Conservation (phyloP, 495 filamentous ascomycete genomes). For the Aspergillus asperescens region DNA sequence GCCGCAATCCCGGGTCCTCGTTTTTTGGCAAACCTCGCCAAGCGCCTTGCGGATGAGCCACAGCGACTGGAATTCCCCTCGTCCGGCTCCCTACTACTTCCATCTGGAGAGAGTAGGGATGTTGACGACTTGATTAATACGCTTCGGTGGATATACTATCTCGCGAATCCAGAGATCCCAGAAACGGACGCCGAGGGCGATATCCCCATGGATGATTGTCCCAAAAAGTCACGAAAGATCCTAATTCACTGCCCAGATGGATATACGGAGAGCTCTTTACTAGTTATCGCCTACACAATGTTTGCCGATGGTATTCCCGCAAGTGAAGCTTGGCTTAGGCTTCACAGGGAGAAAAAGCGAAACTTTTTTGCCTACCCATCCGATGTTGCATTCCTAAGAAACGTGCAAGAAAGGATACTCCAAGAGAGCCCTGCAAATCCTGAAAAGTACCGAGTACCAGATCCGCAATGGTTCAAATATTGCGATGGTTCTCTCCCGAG, state of each 20-base stretch:
- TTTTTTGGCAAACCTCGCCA: slow-evolving; percentile 53
- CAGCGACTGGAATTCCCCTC: slow-evolving; percentile 81
- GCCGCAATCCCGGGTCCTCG: slow-evolving; percentile 58
- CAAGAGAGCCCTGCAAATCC: slow-evolving; percentile 43
- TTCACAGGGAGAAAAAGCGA: slow-evolving; percentile 74
- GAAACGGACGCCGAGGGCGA: slow-evolving; percentile 56
- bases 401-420: slow-evolving; percentile 68
- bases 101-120: slow-evolving; percentile 71
- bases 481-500: slow-evolving; percentile 91
- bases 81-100: slow-evolving; percentile 80
- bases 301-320: slow-evolving; percentile 77
- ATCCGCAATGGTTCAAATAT: slow-evolving; percentile 73
- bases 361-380: slow-evolving; percentile 96
- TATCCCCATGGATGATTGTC: slow-evolving; percentile 39
- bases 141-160: slow-evolving; percentile 81
- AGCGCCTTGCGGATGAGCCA: slow-evolving; percentile 49
- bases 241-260: slow-evolving; percentile 92
- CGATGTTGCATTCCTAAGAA: slow-evolving; percentile 72
- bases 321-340: slow-evolving; percentile 76
- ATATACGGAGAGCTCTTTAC: slow-evolving; percentile 87
- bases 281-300: slow-evolving; percentile 86
- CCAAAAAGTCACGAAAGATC: slow-evolving; percentile 52
- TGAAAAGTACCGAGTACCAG: slow-evolving; percentile 28
- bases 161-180: slow-evolving; percentile 55
- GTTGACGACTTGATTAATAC: slow-evolving; percentile 77